These are phyloP conservation scores for Dryas alaskensis DNA, from an alignment of 306 rosid genomes.

Conservation along the genomic window DNA sequence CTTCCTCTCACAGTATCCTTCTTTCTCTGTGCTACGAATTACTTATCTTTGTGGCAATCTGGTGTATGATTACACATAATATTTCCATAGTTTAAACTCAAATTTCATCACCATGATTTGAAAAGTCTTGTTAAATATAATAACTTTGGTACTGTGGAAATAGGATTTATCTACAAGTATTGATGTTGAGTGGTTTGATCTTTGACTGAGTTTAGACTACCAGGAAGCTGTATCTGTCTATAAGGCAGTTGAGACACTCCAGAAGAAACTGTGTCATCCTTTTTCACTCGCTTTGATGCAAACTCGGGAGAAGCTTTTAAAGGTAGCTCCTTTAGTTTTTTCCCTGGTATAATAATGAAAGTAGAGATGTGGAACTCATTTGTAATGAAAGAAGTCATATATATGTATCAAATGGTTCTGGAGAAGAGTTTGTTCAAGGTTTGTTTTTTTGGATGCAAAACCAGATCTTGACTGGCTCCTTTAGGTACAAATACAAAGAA, in stretches of 20 bases:
- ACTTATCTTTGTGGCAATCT: not conserved
- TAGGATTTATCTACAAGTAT: constrained; percentile 1
- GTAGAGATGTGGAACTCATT: not conserved
- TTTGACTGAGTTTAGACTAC: constrained; percentile 57
- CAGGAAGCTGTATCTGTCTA: constrained; percentile 48
- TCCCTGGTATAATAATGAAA: not conserved
- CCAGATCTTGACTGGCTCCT: not conserved
- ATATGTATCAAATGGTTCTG: not conserved
- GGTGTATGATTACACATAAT: not conserved
- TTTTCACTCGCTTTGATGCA: constrained; percentile 67
- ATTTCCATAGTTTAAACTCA: not conserved
- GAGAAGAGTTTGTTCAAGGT: not conserved
- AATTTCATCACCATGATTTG: constrained; percentile 1
- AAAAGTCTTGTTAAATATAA: not conserved
- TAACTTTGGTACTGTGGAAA: constrained; percentile 10
- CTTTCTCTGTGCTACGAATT: constrained; percentile 24
- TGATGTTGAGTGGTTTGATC: constrained; percentile 35
- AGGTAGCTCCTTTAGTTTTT: constrained; percentile 44
- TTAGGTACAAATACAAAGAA: not conserved
- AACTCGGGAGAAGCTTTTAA: constrained; percentile 76
- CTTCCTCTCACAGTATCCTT: constrained; percentile 66
- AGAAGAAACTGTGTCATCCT: constrained; percentile 60
- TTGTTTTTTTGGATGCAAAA: not conserved
- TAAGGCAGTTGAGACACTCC: constrained; percentile 60
- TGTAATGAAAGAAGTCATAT: not conserved